phyloP scores from a whole-genome alignment of 257 asterid genomes.

The Capsicum rhomboideum region DNA sequence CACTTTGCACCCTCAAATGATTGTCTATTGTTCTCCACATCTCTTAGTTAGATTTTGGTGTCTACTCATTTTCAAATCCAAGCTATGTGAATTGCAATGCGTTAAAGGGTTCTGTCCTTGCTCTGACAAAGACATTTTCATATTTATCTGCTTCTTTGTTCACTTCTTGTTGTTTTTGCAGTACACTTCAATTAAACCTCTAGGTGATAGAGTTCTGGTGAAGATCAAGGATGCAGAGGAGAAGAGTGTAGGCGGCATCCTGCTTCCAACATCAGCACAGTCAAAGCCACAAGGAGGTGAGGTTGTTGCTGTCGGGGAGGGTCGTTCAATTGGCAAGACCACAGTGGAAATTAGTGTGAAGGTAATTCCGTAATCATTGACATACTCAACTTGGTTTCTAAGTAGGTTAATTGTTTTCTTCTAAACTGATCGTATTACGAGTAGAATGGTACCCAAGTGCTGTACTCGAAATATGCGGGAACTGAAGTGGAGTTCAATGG shows the following conservation, averaged over 20 bases:
- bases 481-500: constrained; percentile 93
- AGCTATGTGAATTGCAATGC: neutral
- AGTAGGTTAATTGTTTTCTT: neutral
- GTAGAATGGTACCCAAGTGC: constrained; percentile 74
- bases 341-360: constrained; percentile 61
- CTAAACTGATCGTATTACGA: neutral
- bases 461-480: constrained; percentile 90
- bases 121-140: neutral
- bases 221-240: constrained; percentile 80
- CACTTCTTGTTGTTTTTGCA: constrained; percentile 6
- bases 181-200: constrained; percentile 91
- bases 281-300: constrained; percentile 82
- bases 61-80: neutral
- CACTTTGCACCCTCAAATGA: neutral
- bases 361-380: constrained; percentile 27
- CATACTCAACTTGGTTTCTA: neutral
- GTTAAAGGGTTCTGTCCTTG: neutral
- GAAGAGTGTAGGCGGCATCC: constrained; percentile 77
- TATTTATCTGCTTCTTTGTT: neutral
- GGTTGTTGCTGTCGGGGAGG: constrained; percentile 94
- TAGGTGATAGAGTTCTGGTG: constrained; percentile 88
- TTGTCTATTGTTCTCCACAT: neutral
- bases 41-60: neutral
- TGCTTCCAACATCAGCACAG: constrained; percentile 73
- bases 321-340: constrained; percentile 66